A percentile compares a stretch with the other conserved stretches of the same genome.
Conservation (phyloP, 2,329 filamentous ascomycete species). For the Xylariaceae sp. region DNA sequence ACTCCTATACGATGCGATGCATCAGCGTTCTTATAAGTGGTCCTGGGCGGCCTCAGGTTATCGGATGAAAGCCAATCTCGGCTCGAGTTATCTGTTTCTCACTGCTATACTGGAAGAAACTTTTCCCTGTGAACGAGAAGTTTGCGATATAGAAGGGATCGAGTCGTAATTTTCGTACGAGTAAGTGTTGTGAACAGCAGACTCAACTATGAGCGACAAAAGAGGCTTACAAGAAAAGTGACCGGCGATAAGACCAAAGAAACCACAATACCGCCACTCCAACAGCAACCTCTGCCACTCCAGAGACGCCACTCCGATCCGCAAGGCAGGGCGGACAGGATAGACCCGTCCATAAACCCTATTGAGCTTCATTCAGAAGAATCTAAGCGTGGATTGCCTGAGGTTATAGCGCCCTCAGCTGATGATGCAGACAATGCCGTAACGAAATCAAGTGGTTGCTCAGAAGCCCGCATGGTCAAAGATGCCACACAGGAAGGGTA, state of each 20-base stretch:
- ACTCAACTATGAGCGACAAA: neutral
- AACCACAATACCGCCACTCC: neutral
- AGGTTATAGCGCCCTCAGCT: slow-evolving; percentile 1
- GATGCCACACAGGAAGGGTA: slow-evolving; percentile 7
- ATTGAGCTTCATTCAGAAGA: neutral
- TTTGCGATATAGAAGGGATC: neutral
- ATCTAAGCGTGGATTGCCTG: neutral
- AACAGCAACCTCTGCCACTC: neutral
- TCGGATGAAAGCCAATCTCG: slow-evolving; percentile 1
- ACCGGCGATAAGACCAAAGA: neutral
- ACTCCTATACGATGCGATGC: neutral
- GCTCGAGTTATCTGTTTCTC: neutral
- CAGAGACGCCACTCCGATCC: slow-evolving; percentile 13
- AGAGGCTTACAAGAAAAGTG: slow-evolving; percentile 11
- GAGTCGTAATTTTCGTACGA: neutral
- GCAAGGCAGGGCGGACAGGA: slow-evolving; percentile 6
- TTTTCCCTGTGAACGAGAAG: neutral
- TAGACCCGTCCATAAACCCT: slow-evolving; percentile 1
- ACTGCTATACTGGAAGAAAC: neutral
- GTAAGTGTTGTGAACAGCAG: slow-evolving; percentile 3
- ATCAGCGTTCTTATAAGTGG: neutral
- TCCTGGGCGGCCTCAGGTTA: neutral
- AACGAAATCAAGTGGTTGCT: neutral
- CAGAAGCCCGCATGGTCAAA: neutral
- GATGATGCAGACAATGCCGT: neutral